These are phyloP conservation scores for Schizothecium vesticola DNA, from an alignment of 495 filamentous ascomycete species.

Conservation along the genomic window DNA sequence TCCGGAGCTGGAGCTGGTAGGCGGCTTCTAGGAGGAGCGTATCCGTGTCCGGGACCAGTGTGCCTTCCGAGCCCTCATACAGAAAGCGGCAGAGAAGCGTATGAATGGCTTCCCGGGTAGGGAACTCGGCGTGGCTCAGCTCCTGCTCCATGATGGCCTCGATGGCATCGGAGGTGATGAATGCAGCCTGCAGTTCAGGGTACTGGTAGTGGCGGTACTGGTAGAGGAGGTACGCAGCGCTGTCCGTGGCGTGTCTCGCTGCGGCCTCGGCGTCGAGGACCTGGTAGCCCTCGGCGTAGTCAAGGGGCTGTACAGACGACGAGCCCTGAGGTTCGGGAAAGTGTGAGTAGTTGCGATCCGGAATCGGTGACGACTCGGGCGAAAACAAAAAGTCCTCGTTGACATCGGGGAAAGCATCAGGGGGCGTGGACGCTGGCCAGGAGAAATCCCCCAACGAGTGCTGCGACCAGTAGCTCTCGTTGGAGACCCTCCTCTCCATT, in stretches of 20 bases:
- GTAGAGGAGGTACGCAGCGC: not conserved
- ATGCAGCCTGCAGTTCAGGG: not conserved
- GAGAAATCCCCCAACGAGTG: not conserved
- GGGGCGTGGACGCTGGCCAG: not conserved
- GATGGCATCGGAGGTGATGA: not conserved
- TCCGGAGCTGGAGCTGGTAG: constrained; percentile 16
- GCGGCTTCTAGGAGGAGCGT: constrained; percentile 16
- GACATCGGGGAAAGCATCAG: not conserved
- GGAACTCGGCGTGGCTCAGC: not conserved
- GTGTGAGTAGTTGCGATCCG: not conserved
- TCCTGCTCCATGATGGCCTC: not conserved
- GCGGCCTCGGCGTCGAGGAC: not conserved
- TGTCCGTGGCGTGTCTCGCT: not conserved
- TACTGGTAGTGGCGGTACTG: not conserved
- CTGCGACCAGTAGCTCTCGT: not conserved
- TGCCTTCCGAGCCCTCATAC: not conserved
- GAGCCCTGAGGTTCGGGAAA: not conserved
- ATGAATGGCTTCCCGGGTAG: not conserved
- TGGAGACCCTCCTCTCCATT: not conserved
- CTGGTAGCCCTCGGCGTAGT: not conserved
- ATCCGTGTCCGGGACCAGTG: not conserved
- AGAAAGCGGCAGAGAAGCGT: constrained; percentile 8
- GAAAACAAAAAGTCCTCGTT: not conserved
- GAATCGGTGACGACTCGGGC: not conserved
- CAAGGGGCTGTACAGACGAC: not conserved